A percentile compares a stretch with the other conserved stretches of the same genome.
Conservation (phyloP, 768 basidiomycete genomes). For the Crepidotus variabilis region DNA sequence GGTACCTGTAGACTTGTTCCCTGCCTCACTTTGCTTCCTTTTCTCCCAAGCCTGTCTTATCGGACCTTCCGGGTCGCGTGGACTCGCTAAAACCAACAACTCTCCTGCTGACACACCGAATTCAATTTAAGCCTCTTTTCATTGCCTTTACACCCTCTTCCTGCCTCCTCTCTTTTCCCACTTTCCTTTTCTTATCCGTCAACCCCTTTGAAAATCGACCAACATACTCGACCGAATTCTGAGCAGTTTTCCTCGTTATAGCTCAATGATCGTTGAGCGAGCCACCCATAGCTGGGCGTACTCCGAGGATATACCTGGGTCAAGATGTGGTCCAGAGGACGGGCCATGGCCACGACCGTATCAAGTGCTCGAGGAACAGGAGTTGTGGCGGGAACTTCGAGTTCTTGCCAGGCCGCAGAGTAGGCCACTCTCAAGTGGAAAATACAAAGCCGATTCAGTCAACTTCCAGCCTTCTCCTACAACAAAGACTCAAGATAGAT, state of each 20-base stretch:
- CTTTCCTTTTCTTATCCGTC: constrained; percentile 3
- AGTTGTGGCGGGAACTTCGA: constrained; percentile 50
- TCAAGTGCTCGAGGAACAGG: constrained; percentile 43
- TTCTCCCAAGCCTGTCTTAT: constrained; percentile 3
- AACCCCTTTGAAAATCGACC: constrained; percentile 2
- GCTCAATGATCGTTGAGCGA: constrained; percentile 35
- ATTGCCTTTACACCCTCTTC: neutral
- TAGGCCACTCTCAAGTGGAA: constrained; percentile 27
- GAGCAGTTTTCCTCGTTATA: constrained; percentile 9
- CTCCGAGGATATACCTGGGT: constrained; percentile 59
- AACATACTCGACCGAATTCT: constrained; percentile 12
- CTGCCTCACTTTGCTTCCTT: neutral
- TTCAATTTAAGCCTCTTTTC: constrained; percentile 1
- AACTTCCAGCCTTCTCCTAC: constrained; percentile 64
- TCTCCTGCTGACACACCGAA: neutral
- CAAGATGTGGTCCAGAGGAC: constrained; percentile 59
- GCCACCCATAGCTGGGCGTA: constrained; percentile 42
- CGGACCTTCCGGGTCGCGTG: constrained; percentile 9
- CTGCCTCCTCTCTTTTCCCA: constrained; percentile 5
- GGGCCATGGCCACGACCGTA: constrained; percentile 64
- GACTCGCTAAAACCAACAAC: neutral
- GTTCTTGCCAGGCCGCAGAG: constrained; percentile 50
- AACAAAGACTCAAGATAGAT: constrained; percentile 59
- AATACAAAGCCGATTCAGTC: constrained; percentile 47
- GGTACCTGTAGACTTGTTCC: neutral